Evolutionary conservation across 441 rosid genomes (phyloP).

Genomic region (Kokia cookei): DNA sequence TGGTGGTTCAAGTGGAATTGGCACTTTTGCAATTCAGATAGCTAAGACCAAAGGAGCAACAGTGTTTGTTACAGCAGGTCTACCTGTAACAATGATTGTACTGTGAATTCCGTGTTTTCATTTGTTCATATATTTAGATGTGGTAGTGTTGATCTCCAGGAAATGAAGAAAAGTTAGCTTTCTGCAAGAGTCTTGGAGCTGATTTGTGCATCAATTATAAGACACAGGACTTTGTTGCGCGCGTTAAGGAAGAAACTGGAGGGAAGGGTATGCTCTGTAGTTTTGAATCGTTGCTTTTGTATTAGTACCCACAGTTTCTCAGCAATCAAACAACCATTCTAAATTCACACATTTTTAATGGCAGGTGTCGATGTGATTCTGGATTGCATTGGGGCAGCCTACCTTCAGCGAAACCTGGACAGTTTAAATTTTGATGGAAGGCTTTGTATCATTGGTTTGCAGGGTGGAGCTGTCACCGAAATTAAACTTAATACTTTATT

Average conservation of each 20-base stretch:
- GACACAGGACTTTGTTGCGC: conserved; percentile 72
- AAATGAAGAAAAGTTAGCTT: conserved; percentile 59
- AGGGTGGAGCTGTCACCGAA: conserved; percentile 55
- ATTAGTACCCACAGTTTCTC: not conserved
- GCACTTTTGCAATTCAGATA: conserved; percentile 85
- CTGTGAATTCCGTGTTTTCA: too few relatives aligned
- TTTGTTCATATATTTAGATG: too few relatives aligned
- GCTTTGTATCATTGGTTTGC: conserved; percentile 63
- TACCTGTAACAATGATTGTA: not conserved
- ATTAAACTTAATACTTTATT: conserved; percentile 39
- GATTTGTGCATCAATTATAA: conserved; percentile 83
- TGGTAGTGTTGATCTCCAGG: conserved; percentile 32
- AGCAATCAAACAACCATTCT: not conserved
- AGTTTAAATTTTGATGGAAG: conserved; percentile 75
- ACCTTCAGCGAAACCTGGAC: conserved; percentile 64
- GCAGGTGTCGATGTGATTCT: conserved; percentile 78
- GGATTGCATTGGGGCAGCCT: conserved; percentile 79
- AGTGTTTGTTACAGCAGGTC: conserved; percentile 89
- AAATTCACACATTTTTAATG: not conserved
- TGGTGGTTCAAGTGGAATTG: conserved; percentile 92
- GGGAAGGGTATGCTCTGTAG: conserved; percentile 43
- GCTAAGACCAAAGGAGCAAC: conserved; percentile 59
- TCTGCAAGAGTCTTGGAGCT: conserved; percentile 75
- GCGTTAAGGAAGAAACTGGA: conserved; percentile 61
- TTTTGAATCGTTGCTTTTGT: not conserved